Conservation (phyloP, 2,329 filamentous ascomycete genomes). For the Aspergillus jensenii region DNA sequence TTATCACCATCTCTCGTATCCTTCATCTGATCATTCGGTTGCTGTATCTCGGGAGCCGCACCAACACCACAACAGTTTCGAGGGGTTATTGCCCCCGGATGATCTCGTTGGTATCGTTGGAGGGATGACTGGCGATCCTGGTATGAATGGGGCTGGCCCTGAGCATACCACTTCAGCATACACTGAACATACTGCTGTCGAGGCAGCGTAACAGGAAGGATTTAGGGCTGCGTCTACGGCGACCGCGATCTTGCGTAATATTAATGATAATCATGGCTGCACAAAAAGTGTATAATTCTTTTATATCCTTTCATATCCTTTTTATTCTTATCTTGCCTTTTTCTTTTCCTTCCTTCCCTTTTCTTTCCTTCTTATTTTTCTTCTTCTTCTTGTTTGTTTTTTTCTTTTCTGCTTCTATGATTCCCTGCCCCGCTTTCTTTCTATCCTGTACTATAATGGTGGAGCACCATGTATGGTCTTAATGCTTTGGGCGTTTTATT, state of each 20-base stretch:
- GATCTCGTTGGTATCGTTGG: conserved; percentile 41
- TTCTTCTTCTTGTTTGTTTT: not conserved
- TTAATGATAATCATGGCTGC: conserved; percentile 30
- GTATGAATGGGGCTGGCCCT: conserved; percentile 35
- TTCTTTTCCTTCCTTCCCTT: not conserved
- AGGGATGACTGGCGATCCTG: conserved; percentile 31
- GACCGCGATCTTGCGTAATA: conserved; percentile 5
- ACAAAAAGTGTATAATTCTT: conserved; percentile 9
- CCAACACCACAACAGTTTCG: conserved; percentile 31
- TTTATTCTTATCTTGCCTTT: not conserved
- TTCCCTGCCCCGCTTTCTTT: not conserved
- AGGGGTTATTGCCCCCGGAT: conserved; percentile 34
- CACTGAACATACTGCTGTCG: conserved; percentile 30
- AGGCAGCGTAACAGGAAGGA: conserved; percentile 26
- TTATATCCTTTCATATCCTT: not conserved
- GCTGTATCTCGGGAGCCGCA: conserved; percentile 35
- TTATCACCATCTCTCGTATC: conserved; percentile 36
- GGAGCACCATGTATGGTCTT: not conserved
- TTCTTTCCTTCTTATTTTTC: not conserved
- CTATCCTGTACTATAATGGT: conserved; percentile 5
- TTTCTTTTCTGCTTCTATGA: not conserved
- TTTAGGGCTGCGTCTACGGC: not conserved
- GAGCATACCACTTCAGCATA: conserved; percentile 33
- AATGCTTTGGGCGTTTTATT: not conserved
- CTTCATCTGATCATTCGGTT: conserved; percentile 28